Base-by-base conservation (phyloP, 2,329 filamentous ascomycete genomes). In the Dothideomycetidae sp. region DNA sequence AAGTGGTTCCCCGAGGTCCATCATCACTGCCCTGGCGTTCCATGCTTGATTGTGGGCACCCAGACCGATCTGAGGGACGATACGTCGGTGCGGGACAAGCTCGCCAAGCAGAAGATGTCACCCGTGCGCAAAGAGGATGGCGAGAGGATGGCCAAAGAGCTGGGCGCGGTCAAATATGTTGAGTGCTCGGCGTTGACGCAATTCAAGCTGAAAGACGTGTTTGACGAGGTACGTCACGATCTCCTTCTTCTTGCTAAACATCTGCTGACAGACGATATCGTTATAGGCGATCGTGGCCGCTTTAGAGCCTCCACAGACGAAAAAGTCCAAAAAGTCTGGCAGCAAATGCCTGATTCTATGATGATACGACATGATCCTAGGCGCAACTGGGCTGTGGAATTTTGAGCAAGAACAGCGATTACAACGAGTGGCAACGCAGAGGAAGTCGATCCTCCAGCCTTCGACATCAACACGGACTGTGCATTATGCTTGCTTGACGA, bases 1-100 rank as follows among this genome's bases (percentile, higher is more conserved):
- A 94, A 94, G 63, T 94, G 86, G 88, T 93, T 94, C 53, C 90
- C 90, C 31, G 90, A 98, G 64, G 90, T 98, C 30, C 86, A 93
- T 60, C 90, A 98, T 63, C 90, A 98, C 64, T 98, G 90, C 59
- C 90, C 90, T 12, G 90, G 90, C 46, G 90, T 98, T 26, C 90
- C 90, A 37, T 96, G 90, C 70, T 70, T 98, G 47, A 94, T 98
- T 49, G 90, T 98, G 44, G 90, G 90, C 52, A 98, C 90, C 15
- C 90, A 98, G 65, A 86, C 88, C 45, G 90, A 98, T 76, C 69
- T 98, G 62, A 38, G 90, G 54, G 85, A 96, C 47, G 90, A 96
- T 52, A 66, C 74, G 1, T 78, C 76, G 46, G 88, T 96, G 30
- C 71, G 78, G 47, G 86, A 94, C 51, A 96, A 98, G 68, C 70